Base-by-base conservation (phyloP, 2,329 filamentous ascomycete genomes). In the Aspergillus piperis region DNA sequence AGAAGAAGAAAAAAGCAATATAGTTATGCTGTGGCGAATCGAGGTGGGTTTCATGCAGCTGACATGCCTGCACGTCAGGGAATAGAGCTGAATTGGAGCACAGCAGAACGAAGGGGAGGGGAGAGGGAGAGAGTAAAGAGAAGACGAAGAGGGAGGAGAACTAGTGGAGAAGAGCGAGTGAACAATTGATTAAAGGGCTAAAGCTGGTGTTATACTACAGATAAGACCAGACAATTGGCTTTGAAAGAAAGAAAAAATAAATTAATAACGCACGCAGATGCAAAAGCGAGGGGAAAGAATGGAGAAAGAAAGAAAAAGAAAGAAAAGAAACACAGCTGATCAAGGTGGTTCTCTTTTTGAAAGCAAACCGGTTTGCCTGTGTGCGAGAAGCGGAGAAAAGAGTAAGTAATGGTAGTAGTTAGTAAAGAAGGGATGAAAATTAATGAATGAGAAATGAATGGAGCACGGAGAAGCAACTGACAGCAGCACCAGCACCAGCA, bases 1-100 rank as follows among this genome's bases (percentile, higher is more conserved):
- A 27, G 25, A 27, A 47, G 10, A 32, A 32, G 30, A 36, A 36
- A 57, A 56, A 52, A 21, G 19, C 11, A 57, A 38, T 30, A 38
- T 30, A 27, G 25, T 25, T 25, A 25, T 25, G 25, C 25, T 27
- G 19, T 52, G 50, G 41, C 25, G 39, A 39, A 53, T 25, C 41
- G 53, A 39, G 17, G 47, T 39, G 55, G 27, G 23, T 25, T 54
- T 64, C 44, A 62, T 57, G 64, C 63, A 60, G 51, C 51, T 39
- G 61, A 62, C 66, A 66, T 65, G 65, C 65, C 66, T 38, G 66
- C 65, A 67, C 63, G 65, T 61, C 63, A 60, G 47, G 27, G 50
- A 39, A 38, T 36, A 39, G 30, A 44, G 39, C 17, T 30, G n/a
- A 17, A 41, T n/a, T 54, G 41, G 55, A 57, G 48, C 44, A 27